Percentiles rank a stretch among this genome's conserved stretches.
Evolutionary conservation across 2,329 filamentous ascomycete genomes (phyloP).

Genomic region (Fusarium compactum): DNA sequence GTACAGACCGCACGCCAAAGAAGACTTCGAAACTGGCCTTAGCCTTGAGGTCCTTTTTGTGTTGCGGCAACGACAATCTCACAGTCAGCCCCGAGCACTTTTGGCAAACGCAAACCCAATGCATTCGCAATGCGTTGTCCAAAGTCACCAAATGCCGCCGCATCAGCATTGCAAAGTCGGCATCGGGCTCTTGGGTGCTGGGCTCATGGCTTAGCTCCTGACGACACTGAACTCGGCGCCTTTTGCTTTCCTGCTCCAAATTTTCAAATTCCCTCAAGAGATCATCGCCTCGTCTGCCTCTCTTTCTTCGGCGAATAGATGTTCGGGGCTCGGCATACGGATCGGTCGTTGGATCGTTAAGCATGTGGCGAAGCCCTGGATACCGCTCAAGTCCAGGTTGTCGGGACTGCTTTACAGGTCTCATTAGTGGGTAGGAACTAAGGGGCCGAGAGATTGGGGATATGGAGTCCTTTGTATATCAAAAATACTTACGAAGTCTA

Average conservation of each 20-base stretch:
- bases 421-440: background rate
- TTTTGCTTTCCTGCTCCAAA: background rate
- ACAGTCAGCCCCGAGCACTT: constrained; percentile 1
- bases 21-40: constrained; percentile 5
- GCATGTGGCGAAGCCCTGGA: background rate
- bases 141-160: background rate
- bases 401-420: background rate
- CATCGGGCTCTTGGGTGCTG: background rate
- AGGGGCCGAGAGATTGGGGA: too few relatives aligned
- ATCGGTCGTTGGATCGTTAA: background rate
- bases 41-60: background rate
- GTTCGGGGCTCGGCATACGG: background rate
- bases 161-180: background rate
- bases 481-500: background rate
- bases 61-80: background rate
- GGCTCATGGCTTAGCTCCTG: background rate
- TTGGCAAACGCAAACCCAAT: constrained; percentile 1
- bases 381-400: background rate
- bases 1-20: background rate
- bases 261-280: background rate
- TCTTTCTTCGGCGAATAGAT: background rate
- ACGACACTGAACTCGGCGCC: background rate
- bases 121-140: background rate
- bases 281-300: background rate
- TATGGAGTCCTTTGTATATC: background rate